Evolutionary conservation across 148 eudicot species (phyloP), one percentile per base, ranked within the genome.

Genomic region (Rhododendron williamsianum): DNA sequence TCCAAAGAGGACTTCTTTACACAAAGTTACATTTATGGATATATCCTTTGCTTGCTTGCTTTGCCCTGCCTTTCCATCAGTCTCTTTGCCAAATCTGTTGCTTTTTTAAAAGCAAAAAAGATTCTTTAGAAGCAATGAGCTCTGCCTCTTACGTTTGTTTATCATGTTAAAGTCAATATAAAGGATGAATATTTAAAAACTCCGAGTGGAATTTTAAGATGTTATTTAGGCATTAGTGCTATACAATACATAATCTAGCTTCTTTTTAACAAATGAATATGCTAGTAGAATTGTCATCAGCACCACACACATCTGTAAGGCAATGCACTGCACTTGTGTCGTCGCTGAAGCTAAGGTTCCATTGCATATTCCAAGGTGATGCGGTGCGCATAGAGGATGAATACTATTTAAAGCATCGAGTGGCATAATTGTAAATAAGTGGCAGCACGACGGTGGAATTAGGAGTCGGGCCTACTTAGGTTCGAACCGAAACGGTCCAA

Each of bases 1-100:
- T 21, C 80, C 30, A 76, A 76, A 76, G 80, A 76, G 80, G 52
- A 76, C 80, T 43, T 38, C 51, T 43, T 41, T 76, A 76, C 49
- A 38, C 80, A 76, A 76, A 76, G 80, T 76, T 43, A 2, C 30
- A 11, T 78, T n/a, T 78, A 46, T 4, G 54, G 13, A 11, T 78
- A 11, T 78, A 9, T 65, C 13, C 76, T 82, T 82, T 65, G 13
- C 52, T 25, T 82, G 11, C 0, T 15, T 16, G 69, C 9, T 81
- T 82, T 6, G 38, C n/a, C 30, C 10, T 4, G n/a, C 45, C 10
- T 27, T 41, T 69, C 35, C 21, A n/a, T 58, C 84, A 60, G 0
- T 38, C 11, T 63, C 73, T 63, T 36, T 38, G 33, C 49, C 45
- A 82, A 60, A 63, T 82, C 51, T 69, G 5, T 1, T 63, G 12